Evolutionary conservation across 1,284 basidiomycete genomes (phyloP).

Genomic region (Puccinia hordei): DNA sequence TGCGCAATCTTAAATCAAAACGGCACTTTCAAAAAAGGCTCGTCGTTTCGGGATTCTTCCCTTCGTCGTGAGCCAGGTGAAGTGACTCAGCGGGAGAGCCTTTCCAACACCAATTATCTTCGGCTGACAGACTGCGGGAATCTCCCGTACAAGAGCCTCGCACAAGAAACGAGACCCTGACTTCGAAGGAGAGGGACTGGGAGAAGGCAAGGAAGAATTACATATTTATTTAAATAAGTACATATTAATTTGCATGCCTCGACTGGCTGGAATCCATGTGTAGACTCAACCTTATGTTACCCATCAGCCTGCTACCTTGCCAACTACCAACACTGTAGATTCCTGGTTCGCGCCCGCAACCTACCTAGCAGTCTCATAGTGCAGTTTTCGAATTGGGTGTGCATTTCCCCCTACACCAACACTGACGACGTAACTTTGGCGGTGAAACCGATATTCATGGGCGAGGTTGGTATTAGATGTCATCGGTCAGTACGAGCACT

Average conservation of each 20-base stretch:
- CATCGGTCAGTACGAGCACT: background rate
- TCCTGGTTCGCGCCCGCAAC: too few species aligned
- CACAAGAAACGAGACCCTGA: too few species aligned
- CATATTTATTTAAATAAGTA: background rate
- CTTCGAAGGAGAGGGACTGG: too few species aligned
- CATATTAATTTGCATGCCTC: background rate
- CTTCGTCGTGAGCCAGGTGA: background rate
- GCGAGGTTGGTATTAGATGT: too few species aligned
- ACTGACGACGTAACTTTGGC: background rate
- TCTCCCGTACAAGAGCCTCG: background rate
- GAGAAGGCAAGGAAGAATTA: background rate
- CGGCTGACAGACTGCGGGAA: background rate
- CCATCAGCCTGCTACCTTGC: background rate
- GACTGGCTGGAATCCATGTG: background rate
- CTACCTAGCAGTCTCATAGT: too few species aligned
- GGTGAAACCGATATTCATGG: constrained; percentile 1
- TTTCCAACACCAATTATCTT: background rate
- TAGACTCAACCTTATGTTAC: background rate
- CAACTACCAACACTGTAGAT: too few species aligned
- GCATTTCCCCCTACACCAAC: background rate
- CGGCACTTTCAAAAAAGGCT: too few species aligned
- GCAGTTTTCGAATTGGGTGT: too few species aligned
- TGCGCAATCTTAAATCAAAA: too few species aligned
- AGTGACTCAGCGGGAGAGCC: too few species aligned
- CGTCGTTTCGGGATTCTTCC: background rate